phyloP scores from a whole-genome alignment of 2,329 filamentous ascomycete species.

The Sclerotinia subarctica region DNA sequence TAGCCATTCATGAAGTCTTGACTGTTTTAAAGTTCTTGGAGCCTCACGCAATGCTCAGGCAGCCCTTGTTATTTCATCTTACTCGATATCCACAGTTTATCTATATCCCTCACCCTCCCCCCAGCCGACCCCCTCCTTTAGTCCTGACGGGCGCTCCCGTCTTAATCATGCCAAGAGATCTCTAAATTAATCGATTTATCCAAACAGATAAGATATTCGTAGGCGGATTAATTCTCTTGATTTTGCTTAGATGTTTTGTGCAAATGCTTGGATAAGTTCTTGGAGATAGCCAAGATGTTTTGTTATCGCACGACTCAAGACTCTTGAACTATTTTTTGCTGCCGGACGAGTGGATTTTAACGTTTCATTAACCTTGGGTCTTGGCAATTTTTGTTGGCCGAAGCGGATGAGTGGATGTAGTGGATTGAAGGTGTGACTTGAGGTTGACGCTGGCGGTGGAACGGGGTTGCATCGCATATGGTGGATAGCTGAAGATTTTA shows the following conservation, averaged over 20 bases:
- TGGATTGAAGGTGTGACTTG: neutral
- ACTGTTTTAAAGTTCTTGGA: neutral
- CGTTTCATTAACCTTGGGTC: neutral
- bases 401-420: neutral
- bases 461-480: neutral
- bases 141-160: neutral
- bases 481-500: neutral
- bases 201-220: conserved; percentile 10
- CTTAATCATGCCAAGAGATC: conserved; percentile 4
- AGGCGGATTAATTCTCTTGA: neutral
- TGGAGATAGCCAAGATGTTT: too few relatives aligned
- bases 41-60: neutral
- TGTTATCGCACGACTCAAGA: too few relatives aligned
- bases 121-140: neutral
- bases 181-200: conserved; percentile 4
- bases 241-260: too few relatives aligned
- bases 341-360: neutral
- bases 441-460: neutral
- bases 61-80: neutral
- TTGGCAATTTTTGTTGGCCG: neutral
- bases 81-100: conserved; percentile 1
- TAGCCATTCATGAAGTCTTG: neutral
- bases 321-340: too few relatives aligned
- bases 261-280: too few relatives aligned
- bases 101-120: neutral